Conservation (phyloP, 169 alveolate genomes). For the Theileria parva region DNA sequence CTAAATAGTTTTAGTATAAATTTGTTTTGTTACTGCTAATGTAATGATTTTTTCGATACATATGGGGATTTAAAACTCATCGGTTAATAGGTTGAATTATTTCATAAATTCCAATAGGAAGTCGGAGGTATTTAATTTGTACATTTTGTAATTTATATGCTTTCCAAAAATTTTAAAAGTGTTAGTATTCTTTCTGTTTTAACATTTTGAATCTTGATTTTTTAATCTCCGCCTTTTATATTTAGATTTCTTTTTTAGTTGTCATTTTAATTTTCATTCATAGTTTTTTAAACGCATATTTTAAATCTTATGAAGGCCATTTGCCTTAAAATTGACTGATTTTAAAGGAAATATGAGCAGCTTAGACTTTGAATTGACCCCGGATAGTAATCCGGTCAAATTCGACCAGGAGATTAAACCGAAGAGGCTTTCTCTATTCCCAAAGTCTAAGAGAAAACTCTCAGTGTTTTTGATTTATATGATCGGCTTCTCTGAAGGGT, state of each 20-base stretch:
- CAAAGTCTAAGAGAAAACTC: conserved; percentile 34
- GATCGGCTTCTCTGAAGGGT: conserved; percentile 89
- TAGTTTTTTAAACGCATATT: neutral
- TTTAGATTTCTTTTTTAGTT: neutral
- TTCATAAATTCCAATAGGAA: conserved; percentile 40
- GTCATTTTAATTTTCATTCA: neutral
- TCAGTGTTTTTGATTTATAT: conserved; percentile 69
- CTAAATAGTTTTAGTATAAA: conserved; percentile 42
- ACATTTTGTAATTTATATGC: conserved; percentile 27
- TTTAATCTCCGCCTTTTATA: conserved; percentile 3
- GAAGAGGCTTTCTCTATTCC: neutral
- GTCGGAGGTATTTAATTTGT: conserved; percentile 37
- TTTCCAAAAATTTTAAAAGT: conserved; percentile 53
- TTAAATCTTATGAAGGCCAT: neutral
- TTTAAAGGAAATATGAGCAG: conserved; percentile 14
- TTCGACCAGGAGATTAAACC: neutral
- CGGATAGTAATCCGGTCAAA: conserved; percentile 9
- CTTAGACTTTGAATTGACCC: conserved; percentile 11
- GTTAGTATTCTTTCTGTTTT: conserved; percentile 39
- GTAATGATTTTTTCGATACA: neutral
- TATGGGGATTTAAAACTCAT: conserved; percentile 40
- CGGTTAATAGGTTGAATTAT: conserved; percentile 45
- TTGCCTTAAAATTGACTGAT: neutral
- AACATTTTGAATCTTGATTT: conserved; percentile 25
- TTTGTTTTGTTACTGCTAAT: conserved; percentile 38